Base-by-base conservation (phyloP, 345 rosid species). In the Fremontodendron californicum region DNA sequence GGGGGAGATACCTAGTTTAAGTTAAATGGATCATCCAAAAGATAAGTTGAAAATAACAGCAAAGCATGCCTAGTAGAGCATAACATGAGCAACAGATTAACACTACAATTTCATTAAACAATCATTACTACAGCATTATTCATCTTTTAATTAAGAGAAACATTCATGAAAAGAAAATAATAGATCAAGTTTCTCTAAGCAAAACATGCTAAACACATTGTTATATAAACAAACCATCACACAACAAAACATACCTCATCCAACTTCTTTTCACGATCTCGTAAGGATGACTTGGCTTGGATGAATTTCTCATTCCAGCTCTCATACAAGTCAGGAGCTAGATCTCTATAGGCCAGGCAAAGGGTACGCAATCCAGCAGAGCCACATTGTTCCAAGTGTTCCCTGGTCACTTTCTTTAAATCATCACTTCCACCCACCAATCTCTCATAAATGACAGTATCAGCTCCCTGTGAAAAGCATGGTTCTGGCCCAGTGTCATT, bases 351-450 rank as follows among this genome's bases (percentile, higher is more conserved):
- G 63, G 97, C 99, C 55, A 96, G 91, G 88, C 98, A 96, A 82
- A 96, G 99, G 75, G 99, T 96, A 69, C 98, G 98, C 76, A 96
- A 80, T 75, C 99, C 99, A 81, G 99, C 90, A 81, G 98, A 85
- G 78, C 99, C 99, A 83, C 89, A 96, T 72, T 92, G 88, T 84
- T 92, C 99, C 92, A 96, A 84, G 82, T 96, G 92, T 76, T 82
- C 93, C 87, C 97, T 88, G 18, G 90, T 90, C 72, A 91, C 87
- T 83, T 89, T 90, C 87, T 89, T 89, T 29, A 96, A 31, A 81
- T 86, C 87, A 75, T 89, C 90, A 82, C 82, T 87, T 73, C 94
- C 97, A 73, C 75, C 79, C 77, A 85, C 92, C 90, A 96, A 80
- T 84, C 99, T 91, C 85, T 96, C 99, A 55, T 84, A 94, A 81